These are phyloP conservation scores for Dioscorea alata DNA, from an alignment of 106 monocot genomes.

Conservation along the genomic window DNA sequence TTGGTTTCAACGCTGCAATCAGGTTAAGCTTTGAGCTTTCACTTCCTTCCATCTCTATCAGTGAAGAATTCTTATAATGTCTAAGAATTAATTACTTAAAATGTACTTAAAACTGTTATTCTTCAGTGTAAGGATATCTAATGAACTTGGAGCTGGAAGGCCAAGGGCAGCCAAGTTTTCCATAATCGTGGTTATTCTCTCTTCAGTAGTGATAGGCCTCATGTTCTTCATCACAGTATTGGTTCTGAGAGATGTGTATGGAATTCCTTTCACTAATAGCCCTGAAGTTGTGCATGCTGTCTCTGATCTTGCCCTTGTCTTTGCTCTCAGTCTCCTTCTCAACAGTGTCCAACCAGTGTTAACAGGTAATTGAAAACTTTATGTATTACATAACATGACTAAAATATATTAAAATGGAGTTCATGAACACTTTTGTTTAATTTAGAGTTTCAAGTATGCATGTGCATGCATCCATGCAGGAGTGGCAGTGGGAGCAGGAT, in stretches of 20 bases:
- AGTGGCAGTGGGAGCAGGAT: slow-evolving; percentile 69
- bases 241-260: slow-evolving; percentile 11
- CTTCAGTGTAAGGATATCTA: slow-evolving; percentile 47
- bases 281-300: slow-evolving; percentile 16
- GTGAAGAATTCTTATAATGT: too few relatives aligned
- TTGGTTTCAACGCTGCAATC: slow-evolving; percentile 43
- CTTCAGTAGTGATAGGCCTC: slow-evolving; percentile 25
- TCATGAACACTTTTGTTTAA: too few relatives aligned
- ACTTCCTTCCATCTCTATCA: too few relatives aligned
- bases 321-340: slow-evolving; percentile 38
- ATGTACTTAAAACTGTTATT: too few relatives aligned
- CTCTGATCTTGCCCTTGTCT: slow-evolving; percentile 14
- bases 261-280: slow-evolving; percentile 29
- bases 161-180: slow-evolving; percentile 38
- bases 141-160: slow-evolving; percentile 51
- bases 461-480: slow-evolving; percentile 29
- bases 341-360: slow-evolving; percentile 63
- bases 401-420: too few relatives aligned
- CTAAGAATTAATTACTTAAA: too few relatives aligned
- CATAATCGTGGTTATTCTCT: slow-evolving; percentile 20
- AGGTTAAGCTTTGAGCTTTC: slow-evolving; percentile 7
- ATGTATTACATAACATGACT: too few relatives aligned
- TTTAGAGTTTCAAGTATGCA: too few relatives aligned
- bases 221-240: slow-evolving; percentile 19
- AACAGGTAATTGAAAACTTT: slow-evolving; percentile 24